These are phyloP conservation scores for Crucihimalaya himalaica DNA, from an alignment of 345 rosid genomes.

Conservation along the genomic window DNA sequence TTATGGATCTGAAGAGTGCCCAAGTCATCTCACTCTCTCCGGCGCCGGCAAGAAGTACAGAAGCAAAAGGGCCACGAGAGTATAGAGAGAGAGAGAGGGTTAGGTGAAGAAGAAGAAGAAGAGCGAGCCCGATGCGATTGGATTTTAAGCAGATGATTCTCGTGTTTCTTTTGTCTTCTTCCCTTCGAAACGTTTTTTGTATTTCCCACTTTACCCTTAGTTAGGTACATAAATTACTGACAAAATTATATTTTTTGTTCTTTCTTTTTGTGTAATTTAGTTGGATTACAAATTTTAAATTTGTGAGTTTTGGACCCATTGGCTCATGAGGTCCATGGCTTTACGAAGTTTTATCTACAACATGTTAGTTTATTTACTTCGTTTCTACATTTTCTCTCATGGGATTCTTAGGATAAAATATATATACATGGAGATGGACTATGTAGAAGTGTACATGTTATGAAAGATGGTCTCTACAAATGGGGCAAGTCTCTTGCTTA, in stretches of 20 bases:
- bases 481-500: conserved; percentile 68
- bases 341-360: not conserved
- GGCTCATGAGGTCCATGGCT: not conserved
- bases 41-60: conserved; percentile 21
- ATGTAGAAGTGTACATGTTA: conserved; percentile 5
- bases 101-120: conserved; percentile 35
- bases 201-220: conserved; percentile 34
- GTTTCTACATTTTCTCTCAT: not conserved
- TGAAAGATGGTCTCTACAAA: conserved; percentile 59
- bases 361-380: not conserved
- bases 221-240: conserved; percentile 36
- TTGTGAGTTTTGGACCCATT: conserved; percentile 7
- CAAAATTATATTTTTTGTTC: not conserved
- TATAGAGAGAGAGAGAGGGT: conserved; percentile 18
- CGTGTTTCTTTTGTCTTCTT: conserved; percentile 25
- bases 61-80: not conserved
- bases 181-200: conserved; percentile 14
- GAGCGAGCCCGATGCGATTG: conserved; percentile 11
- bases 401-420: not conserved
- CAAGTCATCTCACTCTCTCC: conserved; percentile 40
- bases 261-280: not conserved
- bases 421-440: not conserved
- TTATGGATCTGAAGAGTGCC: conserved; percentile 39
- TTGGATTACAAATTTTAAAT: not conserved
- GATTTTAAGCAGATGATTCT: conserved; percentile 44